A percentile compares a stretch with the other conserved stretches of the same genome.
These are phyloP conservation scores for Sporothrix phasma DNA, from an alignment of 2,329 filamentous ascomycete species.

Conservation along the genomic window DNA sequence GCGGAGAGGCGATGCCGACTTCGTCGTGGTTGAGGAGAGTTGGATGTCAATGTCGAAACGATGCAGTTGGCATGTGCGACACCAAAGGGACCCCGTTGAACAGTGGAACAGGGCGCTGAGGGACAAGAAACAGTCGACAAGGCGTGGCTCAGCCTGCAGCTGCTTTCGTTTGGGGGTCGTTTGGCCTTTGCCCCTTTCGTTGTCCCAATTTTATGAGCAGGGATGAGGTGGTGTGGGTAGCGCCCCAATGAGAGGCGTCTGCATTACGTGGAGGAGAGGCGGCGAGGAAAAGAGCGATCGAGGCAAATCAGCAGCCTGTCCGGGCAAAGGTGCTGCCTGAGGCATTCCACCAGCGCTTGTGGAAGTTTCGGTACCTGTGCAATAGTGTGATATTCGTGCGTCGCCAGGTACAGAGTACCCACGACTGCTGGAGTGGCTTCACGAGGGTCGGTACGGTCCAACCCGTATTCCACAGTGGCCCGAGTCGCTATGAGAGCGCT, in stretches of 20 bases:
- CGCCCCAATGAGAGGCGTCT: conserved; percentile 7
- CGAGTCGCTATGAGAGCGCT: neutral
- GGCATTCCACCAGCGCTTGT: no score
- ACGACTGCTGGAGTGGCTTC: neutral
- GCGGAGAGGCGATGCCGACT: no score
- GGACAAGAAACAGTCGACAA: neutral
- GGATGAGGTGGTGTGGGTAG: neutral
- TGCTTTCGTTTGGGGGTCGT: neutral
- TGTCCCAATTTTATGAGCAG: neutral
- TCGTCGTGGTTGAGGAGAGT: no score
- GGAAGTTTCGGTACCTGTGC: conserved; percentile 4
- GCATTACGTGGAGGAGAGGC: conserved; percentile 11
- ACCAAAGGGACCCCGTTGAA: neutral
- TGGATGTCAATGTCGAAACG: no score
- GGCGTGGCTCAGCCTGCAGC: no score
- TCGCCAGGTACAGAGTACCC: neutral
- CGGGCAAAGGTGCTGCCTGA: neutral
- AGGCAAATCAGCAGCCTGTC: neutral
- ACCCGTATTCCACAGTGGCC: neutral
- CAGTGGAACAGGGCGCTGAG: neutral
- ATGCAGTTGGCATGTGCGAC: conserved; percentile 7
- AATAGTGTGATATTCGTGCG: neutral
- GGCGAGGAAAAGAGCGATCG: neutral
- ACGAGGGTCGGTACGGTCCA: neutral
- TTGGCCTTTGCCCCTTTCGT: conserved; percentile 7